phyloP scores from a whole-genome alignment of 2,329 filamentous ascomycete species.

The Parastagonospora nodorum region DNA sequence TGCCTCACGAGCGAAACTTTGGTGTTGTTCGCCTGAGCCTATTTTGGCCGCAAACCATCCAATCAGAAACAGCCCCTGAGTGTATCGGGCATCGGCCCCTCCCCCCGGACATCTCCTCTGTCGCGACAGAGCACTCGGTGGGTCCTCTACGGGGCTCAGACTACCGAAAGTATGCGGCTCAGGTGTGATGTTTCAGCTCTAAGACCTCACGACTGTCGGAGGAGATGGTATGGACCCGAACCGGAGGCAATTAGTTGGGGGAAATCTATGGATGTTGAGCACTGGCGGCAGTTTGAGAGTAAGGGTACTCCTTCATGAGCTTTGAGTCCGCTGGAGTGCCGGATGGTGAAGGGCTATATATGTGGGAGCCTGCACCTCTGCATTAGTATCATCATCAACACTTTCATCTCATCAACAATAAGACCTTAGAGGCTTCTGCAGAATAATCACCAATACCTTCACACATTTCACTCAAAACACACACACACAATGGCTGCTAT shows the following conservation, averaged over 20 bases:
- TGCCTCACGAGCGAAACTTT: slow-evolving; percentile 20
- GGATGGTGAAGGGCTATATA: slow-evolving; percentile 40
- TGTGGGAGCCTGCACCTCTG: slow-evolving; percentile 20
- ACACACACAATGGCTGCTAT: slow-evolving; percentile 44
- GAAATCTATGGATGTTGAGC: slow-evolving; percentile 27
- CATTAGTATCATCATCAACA: slow-evolving; percentile 25
- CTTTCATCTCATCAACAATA: slow-evolving; percentile 19
- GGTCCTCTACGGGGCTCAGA: slow-evolving; percentile 36
- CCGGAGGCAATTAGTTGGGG: slow-evolving; percentile 32
- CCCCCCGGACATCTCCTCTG: slow-evolving; percentile 18
- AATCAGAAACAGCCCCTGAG: slow-evolving; percentile 18
- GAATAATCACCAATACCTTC: slow-evolving; percentile 5
- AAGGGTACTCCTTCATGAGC: slow-evolving; percentile 28
- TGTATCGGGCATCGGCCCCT: slow-evolving; percentile 33
- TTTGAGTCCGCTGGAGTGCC: slow-evolving; percentile 40
- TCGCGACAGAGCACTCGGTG: slow-evolving; percentile 16
- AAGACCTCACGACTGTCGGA: slow-evolving; percentile 30
- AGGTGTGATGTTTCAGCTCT: slow-evolving; percentile 35
- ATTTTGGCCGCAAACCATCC: slow-evolving; percentile 10
- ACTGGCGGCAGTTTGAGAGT: slow-evolving; percentile 23
- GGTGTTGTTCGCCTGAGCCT: slow-evolving; percentile 18
- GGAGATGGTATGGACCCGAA: slow-evolving; percentile 30
- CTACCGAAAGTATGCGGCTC: slow-evolving; percentile 29
- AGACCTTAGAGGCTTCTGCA: slow-evolving; percentile 8
- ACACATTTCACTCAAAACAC: slow-evolving; percentile 17